phyloP scores from a whole-genome alignment of 805 yeast species.

The Wickerhamomyces kurtzmanii region DNA sequence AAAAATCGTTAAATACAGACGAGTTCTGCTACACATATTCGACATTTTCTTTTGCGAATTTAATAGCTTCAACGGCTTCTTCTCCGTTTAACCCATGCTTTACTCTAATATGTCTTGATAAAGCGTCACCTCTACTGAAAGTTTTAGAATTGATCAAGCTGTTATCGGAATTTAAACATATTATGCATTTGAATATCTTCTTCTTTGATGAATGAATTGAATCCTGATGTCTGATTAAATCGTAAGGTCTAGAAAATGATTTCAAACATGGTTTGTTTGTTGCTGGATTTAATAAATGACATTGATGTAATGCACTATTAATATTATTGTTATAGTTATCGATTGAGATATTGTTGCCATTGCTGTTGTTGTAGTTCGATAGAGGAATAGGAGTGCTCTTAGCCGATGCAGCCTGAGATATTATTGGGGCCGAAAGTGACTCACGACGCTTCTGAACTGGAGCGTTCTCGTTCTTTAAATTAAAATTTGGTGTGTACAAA shows the following conservation, averaged over 20 bases:
- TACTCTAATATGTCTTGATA: slow-evolving; percentile 86
- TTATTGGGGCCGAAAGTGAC: too few relatives aligned
- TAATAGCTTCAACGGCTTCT: slow-evolving; percentile 62
- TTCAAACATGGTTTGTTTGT: slow-evolving; percentile 61
- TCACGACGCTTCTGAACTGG: too few relatives aligned
- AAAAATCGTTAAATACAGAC: too few relatives aligned
- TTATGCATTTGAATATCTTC: slow-evolving; percentile 76
- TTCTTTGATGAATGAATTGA: slow-evolving; percentile 89
- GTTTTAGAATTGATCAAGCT: slow-evolving; percentile 51
- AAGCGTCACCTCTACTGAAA: slow-evolving; percentile 89
- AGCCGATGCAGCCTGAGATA: not conserved
- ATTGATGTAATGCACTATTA: slow-evolving; percentile 27
- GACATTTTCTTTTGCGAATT: slow-evolving; percentile 69
- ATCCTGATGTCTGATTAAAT: slow-evolving; percentile 89
- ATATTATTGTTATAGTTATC: not conserved
- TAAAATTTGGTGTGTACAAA: slow-evolving; percentile 4
- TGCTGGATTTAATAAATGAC: slow-evolving; percentile 48
- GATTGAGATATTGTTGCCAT: slow-evolving; percentile 1
- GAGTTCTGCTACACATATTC: too few relatives aligned
- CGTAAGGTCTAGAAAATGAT: slow-evolving; percentile 89
- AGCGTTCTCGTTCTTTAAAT: slow-evolving; percentile 1
- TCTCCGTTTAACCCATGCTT: slow-evolving; percentile 69
- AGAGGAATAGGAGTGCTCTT: not conserved
- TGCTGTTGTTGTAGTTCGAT: not conserved
- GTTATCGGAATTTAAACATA: slow-evolving; percentile 48